phyloP scores from a whole-genome alignment of 2,329 filamentous ascomycete genomes.

The Fusarium nurragi region DNA sequence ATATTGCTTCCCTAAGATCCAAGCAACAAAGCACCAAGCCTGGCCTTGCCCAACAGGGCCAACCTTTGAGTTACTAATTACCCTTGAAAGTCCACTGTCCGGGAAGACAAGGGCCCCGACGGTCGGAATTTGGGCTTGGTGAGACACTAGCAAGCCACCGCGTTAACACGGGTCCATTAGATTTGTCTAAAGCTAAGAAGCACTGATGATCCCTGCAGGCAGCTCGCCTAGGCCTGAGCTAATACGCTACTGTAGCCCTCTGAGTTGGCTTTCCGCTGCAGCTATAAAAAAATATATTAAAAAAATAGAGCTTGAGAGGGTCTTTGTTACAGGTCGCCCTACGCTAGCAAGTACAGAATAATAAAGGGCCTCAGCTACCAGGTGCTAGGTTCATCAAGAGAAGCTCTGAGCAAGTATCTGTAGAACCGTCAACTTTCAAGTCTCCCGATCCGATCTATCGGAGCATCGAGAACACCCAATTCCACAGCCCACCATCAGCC shows the following conservation, averaged over 20 bases:
- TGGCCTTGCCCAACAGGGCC: constrained; percentile 4
- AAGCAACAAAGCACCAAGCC: not conserved
- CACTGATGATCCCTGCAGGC: constrained; percentile 36
- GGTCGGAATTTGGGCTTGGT: constrained; percentile 42
- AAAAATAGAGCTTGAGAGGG: not conserved
- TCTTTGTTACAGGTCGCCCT: not conserved
- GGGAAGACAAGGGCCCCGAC: constrained; percentile 30
- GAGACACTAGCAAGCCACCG: constrained; percentile 41
- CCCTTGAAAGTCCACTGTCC: not conserved
- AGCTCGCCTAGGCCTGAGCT: constrained; percentile 14
- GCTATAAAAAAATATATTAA: too few relatives aligned
- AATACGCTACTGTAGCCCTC: constrained; percentile 12
- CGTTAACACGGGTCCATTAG: constrained; percentile 34
- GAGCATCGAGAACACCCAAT: constrained; percentile 22
- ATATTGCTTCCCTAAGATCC: constrained; percentile 24
- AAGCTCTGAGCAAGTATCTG: too few relatives aligned
- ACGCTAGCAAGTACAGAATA: too few relatives aligned
- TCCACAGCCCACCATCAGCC: not conserved
- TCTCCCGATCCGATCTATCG: constrained; percentile 32
- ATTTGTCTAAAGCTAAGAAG: not conserved
- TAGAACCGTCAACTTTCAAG: not conserved
- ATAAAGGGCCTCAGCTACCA: not conserved
- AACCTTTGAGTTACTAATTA: constrained; percentile 2
- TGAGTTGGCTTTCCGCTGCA: constrained; percentile 28
- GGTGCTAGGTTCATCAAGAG: not conserved